Conservation (phyloP, 129 eudicot species). For the Pulicaria dysenterica region DNA sequence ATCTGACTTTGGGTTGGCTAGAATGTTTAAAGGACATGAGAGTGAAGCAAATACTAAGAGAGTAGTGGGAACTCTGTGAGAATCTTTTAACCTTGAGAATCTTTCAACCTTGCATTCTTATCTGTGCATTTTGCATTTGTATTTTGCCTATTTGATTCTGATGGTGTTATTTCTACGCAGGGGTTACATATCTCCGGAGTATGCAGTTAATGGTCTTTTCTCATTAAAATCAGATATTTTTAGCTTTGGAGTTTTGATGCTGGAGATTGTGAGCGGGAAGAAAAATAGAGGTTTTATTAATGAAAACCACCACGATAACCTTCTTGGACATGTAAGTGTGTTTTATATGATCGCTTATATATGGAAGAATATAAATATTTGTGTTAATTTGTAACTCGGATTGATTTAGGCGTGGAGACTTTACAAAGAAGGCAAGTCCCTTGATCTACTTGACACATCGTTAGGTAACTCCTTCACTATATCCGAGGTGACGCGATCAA, state of each 20-base stretch:
- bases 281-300: slow-evolving; percentile 44
- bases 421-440: slow-evolving; percentile 35
- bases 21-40: slow-evolving; percentile 45
- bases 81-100: slow-evolving; percentile 11
- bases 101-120: not conserved
- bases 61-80: slow-evolving; percentile 61
- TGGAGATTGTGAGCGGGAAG: slow-evolving; percentile 47
- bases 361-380: not conserved
- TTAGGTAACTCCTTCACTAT: not conserved
- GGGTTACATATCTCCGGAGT: slow-evolving; percentile 51
- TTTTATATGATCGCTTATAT: not conserved
- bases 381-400: not conserved
- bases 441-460: slow-evolving; percentile 32
- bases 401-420: slow-evolving; percentile 47
- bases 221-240: slow-evolving; percentile 44
- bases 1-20: slow-evolving; percentile 63
- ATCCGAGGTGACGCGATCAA: slow-evolving; percentile 31
- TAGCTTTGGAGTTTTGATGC: slow-evolving; percentile 43
- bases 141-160: not conserved
- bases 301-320: slow-evolving; percentile 38
- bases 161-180: slow-evolving; percentile 20
- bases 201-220: slow-evolving; percentile 42
- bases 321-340: slow-evolving; percentile 48
- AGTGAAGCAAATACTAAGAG: slow-evolving; percentile 42
- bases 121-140: not conserved